Evolutionary conservation across 331 rosid genomes (phyloP).

Genomic region (Quercus phellos): DNA sequence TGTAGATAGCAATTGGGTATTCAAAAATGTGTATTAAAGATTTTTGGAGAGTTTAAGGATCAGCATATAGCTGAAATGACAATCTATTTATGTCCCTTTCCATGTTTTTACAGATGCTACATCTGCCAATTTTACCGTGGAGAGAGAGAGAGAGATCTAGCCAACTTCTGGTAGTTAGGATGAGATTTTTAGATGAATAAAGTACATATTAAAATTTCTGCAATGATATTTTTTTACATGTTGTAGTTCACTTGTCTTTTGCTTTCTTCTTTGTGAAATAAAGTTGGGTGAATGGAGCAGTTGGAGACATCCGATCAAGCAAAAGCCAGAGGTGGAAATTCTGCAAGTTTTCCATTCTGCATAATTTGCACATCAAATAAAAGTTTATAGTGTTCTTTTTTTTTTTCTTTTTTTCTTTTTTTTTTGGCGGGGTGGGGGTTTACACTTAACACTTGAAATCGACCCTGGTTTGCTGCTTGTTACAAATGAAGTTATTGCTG

Average conservation of each 20-base stretch:
- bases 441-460: neutral
- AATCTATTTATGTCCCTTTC: neutral
- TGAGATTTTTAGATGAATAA: neutral
- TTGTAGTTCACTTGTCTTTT: slow-evolving; percentile 9
- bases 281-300: slow-evolving; percentile 95
- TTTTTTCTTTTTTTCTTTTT: neutral
- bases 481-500: neutral
- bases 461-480: neutral
- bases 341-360: slow-evolving; percentile 56
- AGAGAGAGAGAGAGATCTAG: neutral
- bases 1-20: neutral
- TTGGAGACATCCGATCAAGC: slow-evolving; percentile 76
- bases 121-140: neutral
- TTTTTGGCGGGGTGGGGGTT: neutral
- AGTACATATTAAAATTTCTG: slow-evolving; percentile 1
- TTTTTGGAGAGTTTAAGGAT: neutral
- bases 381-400: neutral
- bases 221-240: slow-evolving; percentile 2
- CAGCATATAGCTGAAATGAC: neutral
- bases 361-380: slow-evolving; percentile 1
- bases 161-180: slow-evolving; percentile 10
- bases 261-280: slow-evolving; percentile 43
- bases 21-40: neutral
- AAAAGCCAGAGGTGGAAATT: slow-evolving; percentile 72
- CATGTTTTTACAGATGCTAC: neutral